Conservation (phyloP, 495 filamentous ascomycete genomes). For the Penicillium angulare region DNA sequence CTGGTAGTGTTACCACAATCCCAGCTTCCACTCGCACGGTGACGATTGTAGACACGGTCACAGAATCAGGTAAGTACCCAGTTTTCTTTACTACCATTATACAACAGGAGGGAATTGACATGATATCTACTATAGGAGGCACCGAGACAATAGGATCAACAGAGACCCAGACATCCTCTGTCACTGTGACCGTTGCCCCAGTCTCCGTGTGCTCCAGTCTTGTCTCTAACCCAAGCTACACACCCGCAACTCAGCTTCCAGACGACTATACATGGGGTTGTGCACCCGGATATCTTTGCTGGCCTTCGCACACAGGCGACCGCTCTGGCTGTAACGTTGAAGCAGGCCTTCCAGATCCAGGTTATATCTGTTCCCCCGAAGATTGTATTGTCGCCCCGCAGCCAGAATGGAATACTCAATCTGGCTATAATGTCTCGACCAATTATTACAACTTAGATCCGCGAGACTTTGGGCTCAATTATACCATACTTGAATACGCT, state of each 20-base stretch:
- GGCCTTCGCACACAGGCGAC: constrained; percentile 20
- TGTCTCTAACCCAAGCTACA: constrained; percentile 34
- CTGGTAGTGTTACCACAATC: not conserved
- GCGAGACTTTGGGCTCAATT: constrained; percentile 57
- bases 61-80: not conserved
- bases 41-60: constrained; percentile 1
- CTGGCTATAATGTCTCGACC: constrained; percentile 46
- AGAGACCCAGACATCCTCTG: constrained; percentile 4
- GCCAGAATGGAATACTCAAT: constrained; percentile 29
- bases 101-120: not conserved
- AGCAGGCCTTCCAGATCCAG: constrained; percentile 47
- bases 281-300: constrained; percentile 59
- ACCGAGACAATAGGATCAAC: constrained; percentile 9
- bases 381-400: constrained; percentile 51
- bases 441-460: constrained; percentile 68
- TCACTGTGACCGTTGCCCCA: not conserved
- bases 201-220: constrained; percentile 31
- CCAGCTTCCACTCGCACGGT: not conserved
- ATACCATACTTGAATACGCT: constrained; percentile 52
- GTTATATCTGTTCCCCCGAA: constrained; percentile 52
- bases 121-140: no score
- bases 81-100: no score
- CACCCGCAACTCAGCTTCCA: constrained; percentile 26
- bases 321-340: constrained; percentile 52
- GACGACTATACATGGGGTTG: constrained; percentile 56